Evolutionary conservation across 2,329 filamentous ascomycete species (phyloP), one percentile per base, ranked within the genome.

Genomic region (Clarireedia homoeocarpa): DNA sequence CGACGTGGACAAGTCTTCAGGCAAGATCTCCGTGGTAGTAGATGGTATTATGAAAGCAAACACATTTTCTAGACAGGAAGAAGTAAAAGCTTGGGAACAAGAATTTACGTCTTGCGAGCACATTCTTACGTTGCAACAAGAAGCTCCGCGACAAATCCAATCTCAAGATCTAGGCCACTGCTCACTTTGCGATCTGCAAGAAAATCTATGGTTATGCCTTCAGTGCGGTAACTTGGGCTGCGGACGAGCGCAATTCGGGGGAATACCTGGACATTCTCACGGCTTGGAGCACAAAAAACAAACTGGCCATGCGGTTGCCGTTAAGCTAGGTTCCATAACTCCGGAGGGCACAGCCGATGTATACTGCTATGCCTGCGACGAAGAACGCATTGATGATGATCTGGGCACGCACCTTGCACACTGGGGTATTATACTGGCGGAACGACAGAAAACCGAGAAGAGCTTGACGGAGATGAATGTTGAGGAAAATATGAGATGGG

Each of bases 81-180:
- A 99, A 75, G 88, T 99, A 67, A 96, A 97, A 75, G 94, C 94
- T 2, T 99, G 94, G 94, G 92, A 97, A 72, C 89, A 95, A 70
- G 92, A 97, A 72, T 80, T 96, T 65, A 87, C 85, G 3, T 83
- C 86, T 44, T 99, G 94, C 71, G 89, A 96, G 71, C 95, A 99
- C 71, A 90, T 94, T 38, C 75, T 95, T 10, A 82, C 81, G 59
- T 71, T 99, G 56, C 80, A 89, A 65, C 94, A 97, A 72, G 79
- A 87, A 26, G 74, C 81, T 15, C 70, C 82, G 4, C 79, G 83
- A 45, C 78, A 84, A 64, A 88, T 94, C 48, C 81, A 87, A 63
- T 87, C 88, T 55, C 85, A 88, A 70, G 85, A 86, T 62, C 76
- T 96, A 15, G 88, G 89, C 0, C 86, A 95, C 66, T 99, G 94